phyloP scores from a whole-genome alignment of 768 basidiomycete species.

The Paxillus rubicundulus region DNA sequence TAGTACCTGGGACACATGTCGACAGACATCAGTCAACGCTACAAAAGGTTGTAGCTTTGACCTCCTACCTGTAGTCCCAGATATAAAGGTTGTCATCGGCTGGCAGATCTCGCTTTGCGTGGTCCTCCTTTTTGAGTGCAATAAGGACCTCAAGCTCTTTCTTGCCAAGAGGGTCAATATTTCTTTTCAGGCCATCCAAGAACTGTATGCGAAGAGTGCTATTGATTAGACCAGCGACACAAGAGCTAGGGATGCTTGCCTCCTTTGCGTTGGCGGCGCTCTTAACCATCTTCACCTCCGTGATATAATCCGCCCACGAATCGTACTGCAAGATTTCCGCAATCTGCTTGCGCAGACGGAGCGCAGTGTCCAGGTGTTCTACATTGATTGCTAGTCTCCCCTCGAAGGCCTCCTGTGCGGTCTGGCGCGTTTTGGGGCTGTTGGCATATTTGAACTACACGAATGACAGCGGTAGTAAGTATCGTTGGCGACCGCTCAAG shows the following conservation, averaged over 20 bases:
- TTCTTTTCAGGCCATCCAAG: conserved; percentile 69
- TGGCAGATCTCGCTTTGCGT: conserved; percentile 52
- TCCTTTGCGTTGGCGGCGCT: conserved; percentile 56
- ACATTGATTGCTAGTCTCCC: conserved; percentile 66
- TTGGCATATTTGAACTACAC: conserved; percentile 77
- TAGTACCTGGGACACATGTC: conserved; percentile 23
- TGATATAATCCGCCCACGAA: conserved; percentile 82
- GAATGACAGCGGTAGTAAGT: background rate
- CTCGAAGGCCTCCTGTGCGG: conserved; percentile 67
- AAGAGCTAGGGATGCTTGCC: conserved; percentile 33
- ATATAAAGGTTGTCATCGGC: conserved; percentile 75
- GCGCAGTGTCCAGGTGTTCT: conserved; percentile 62
- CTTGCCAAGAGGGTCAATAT: conserved; percentile 67
- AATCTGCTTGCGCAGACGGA: conserved; percentile 69
- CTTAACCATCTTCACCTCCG: conserved; percentile 87
- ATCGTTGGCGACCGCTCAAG: too few species aligned
- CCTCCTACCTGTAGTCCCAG: conserved; percentile 81
- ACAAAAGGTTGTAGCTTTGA: conserved; percentile 12
- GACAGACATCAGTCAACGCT: background rate
- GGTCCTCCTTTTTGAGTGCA: conserved; percentile 73
- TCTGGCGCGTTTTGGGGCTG: conserved; percentile 63
- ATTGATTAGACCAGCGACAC: background rate
- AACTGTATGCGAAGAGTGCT: conserved; percentile 45
- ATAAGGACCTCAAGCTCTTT: conserved; percentile 69
- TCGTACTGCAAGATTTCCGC: conserved; percentile 67